Base-by-base conservation (phyloP, 2,329 filamentous ascomycete species). In the Grosmannia clavigera region DNA sequence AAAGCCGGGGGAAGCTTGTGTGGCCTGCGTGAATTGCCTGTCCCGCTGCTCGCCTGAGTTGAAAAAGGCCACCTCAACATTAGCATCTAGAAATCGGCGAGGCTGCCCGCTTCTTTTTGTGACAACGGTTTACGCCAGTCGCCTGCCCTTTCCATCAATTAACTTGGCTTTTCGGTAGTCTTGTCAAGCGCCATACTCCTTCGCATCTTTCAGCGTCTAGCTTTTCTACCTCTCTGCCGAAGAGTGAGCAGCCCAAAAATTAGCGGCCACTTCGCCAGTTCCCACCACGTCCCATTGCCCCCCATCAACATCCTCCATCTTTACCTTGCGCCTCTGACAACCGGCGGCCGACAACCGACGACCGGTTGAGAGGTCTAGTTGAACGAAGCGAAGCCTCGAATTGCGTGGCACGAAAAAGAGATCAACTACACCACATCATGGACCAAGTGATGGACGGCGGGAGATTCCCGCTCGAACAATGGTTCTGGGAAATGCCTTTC, bases 401-500 rank as follows among this genome's bases (percentile, higher is more conserved):
- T 29, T 19, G 22, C 38, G n/a, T 43, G 46, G n/a, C n/a, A 9
- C 33, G 7, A 5, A 46, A n/a, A 11, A 31, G 25, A 53, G 14
- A 14, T 22, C 40, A n/a, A 12, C 19, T 7, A 5, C 7, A 12
- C 51, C 9, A n/a, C 29, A 38, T 40, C 27, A 83, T 83, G 81
- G 80, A 83, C 65, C 79, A 81, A 67, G 78, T 83, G 70, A 73
- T 75, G 53, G 48, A 58, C 14, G 81, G 79, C 66, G 82, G 80
- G 61, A 78, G 80, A 59, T 77, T 96, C 69, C 94, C 92, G 51
- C 81, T 99, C 9, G 94, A 97, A 74, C 87, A 92, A 66, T 99
- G 94, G 94, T 97, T 96, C 74, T 96, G 90, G 81, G 94, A 99
- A 73, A 96, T 96, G 88, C 94, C 94, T 3, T 84, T 94, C 31